Base-by-base conservation (phyloP, 805 yeast species). In the Saturnispora zaruensis region DNA sequence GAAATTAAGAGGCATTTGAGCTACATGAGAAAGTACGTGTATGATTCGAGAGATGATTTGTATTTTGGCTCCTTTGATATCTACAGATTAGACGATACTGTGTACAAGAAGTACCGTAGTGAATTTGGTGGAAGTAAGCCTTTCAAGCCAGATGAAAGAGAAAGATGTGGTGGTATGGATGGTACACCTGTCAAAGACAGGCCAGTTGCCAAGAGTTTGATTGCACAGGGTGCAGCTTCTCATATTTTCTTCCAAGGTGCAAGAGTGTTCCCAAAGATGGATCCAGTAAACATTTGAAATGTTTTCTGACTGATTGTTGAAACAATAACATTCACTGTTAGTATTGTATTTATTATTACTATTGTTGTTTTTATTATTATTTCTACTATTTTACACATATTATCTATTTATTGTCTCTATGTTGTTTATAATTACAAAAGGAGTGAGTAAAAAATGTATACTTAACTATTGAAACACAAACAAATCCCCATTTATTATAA, bases 231-330 rank as follows among this genome's bases (percentile, higher is more conserved):
- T 14, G 69, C 85, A 14, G 88, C 87, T 8, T 87, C 87, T 4
- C 73, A 87, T 58, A 73, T 78, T 4, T 82, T 81, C 66, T 77
- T 81, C 65, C 86, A 82, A 63, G 81, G 81, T 37, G 87, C 82
- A 6, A 69, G 87, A 56, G 66, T 79, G 1, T 66, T 71, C 5
- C 77, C 78, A 11, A 61, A 64, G 36, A 59, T 68, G 62, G 57
- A 57, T 16, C 64, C 64, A 11, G n/a, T 37, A 14, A 21, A 43
- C 21, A 25, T 41, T 18, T 51, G 24, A 51, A 28, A 6, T 24
- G 33, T 24, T 7, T 23, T 16, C n/a, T 23, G 11, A 18, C 5
- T 16, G 13, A 28, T 28, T 28, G n/a, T n/a, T n/a, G n/a, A n/a
- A n/a, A n/a, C 14, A 28, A 28, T 28, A 28, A 28, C 32, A 28